Percentiles rank a stretch among this genome's conserved stretches.
phyloP scores from a whole-genome alignment of 371 early-diverging fungal genomes.

The Lichtheimia ramosa region DNA sequence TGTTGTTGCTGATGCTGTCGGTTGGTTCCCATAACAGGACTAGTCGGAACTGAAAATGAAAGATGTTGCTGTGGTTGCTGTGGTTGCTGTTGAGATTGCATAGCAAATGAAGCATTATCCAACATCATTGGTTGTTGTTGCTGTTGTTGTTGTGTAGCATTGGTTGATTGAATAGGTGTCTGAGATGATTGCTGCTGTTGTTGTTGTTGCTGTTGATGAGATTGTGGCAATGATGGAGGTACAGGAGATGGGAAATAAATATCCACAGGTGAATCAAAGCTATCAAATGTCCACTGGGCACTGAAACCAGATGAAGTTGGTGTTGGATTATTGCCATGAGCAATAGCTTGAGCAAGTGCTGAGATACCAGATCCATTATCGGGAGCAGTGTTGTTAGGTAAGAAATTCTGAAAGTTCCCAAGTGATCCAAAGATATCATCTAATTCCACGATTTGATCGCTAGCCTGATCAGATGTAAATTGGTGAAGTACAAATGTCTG shows the following conservation, averaged over 20 bases:
- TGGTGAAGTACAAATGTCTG: slow-evolving; percentile 39
- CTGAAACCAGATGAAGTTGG: background rate
- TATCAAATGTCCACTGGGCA: slow-evolving; percentile 17
- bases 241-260: slow-evolving; percentile 17
- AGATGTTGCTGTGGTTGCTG: slow-evolving; percentile 14
- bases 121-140: slow-evolving; percentile 11
- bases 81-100: slow-evolving; percentile 6
- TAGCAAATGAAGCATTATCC: slow-evolving; percentile 8
- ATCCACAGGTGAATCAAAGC: slow-evolving; percentile 14
- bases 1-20: slow-evolving; percentile 9
- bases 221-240: slow-evolving; percentile 12
- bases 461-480: slow-evolving; percentile 48
- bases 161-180: background rate
- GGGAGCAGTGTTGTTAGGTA: background rate
- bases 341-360: slow-evolving; percentile 13
- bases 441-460: slow-evolving; percentile 41
- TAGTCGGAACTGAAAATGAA: slow-evolving; percentile 26
- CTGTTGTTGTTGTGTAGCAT: background rate
- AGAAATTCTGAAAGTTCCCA: slow-evolving; percentile 13
- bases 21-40: slow-evolving; percentile 23
- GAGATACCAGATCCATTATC: background rate
- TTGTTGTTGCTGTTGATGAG: slow-evolving; percentile 19
- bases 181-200: slow-evolving; percentile 12
- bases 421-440: slow-evolving; percentile 45
- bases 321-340: slow-evolving; percentile 6